phyloP scores from a whole-genome alignment of 139 green algal species.

The Tetraselmis striata region DNA sequence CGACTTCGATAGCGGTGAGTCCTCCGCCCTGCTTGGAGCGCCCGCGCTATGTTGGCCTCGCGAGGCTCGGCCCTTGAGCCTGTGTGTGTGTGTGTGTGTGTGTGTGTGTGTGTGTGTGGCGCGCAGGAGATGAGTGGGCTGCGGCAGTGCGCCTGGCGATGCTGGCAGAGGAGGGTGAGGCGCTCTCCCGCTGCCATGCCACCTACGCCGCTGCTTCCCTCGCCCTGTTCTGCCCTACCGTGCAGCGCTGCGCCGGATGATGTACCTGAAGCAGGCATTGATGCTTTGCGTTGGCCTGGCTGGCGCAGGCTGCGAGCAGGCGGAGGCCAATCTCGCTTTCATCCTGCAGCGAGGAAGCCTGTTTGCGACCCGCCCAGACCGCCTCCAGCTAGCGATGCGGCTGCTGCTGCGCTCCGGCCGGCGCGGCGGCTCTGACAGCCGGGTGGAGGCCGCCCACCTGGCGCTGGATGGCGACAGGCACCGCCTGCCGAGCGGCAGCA shows the following conservation, averaged over 20 bases:
- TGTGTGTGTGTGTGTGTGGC: too few species aligned
- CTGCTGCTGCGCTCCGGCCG: background rate
- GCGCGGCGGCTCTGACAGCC: background rate
- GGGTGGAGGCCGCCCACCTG: background rate
- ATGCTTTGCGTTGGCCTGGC: too few species aligned
- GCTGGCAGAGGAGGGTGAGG: background rate
- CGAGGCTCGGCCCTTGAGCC: too few species aligned
- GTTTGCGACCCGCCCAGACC: background rate
- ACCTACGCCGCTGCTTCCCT: too few species aligned
- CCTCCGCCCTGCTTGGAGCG: too few species aligned
- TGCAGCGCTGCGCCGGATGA: too few species aligned
- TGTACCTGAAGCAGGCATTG: too few species aligned
- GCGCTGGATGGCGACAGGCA: background rate
- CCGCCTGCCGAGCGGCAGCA: background rate
- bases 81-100: too few species aligned
- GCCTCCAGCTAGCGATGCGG: background rate
- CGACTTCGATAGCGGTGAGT: background rate
- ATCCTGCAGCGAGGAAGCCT: background rate
- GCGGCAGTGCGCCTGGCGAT: background rate
- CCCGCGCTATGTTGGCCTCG: too few species aligned
- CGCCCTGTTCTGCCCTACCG: too few species aligned
- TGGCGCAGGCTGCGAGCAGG: background rate
- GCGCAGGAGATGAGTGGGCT: background rate
- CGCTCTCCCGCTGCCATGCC: too few species aligned
- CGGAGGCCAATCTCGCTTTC: background rate